Base-by-base conservation (phyloP, 768 basidiomycete species). In the Pleurotus giganteus region DNA sequence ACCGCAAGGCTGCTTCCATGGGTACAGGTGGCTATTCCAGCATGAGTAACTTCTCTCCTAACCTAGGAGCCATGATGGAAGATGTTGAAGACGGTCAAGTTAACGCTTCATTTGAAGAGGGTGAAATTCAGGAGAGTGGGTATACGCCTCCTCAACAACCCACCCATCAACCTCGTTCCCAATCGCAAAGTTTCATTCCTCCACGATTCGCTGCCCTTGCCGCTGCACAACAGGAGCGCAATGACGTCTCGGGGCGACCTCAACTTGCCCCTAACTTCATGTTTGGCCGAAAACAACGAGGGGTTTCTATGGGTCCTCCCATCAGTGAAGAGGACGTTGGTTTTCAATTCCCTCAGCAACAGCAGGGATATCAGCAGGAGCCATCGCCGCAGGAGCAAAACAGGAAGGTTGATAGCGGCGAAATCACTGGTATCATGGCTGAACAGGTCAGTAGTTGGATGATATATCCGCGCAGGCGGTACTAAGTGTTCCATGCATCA, bases 231-330 rank as follows among this genome's bases (percentile, higher is more conserved):
- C 85, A 91, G 58, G 81, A 81, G 59, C 71, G 74, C 41, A 84
- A 89, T 58, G 41, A 74, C 54, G 62, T 88, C 47, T 81, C 87
- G 26, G 88, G 91, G 42, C 85, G 93, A 58, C 93, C 92, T 34
- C 92, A 94, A 66, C 82, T 95, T 34, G 91, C 92, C 9, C 93
- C 93, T n/a, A 78, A 79, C 46, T 96, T 97, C 71, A 92, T 88
- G 79, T 97, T 95, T 68, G 94, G 93, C 54, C 74, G 84, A 24
- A 84, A 80, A 64, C 39, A 41, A 41, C 75, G 77, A 36, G 71
- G 75, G 31, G 72, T 77, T 23, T 77, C 81, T 11, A 76, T 88
- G 71, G 88, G 83, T 3, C 87, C 89, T 26, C 75, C 89, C 31
- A 88, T 89, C 64, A 88, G 80, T 57, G 90, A 92, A 67, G 92